These are phyloP conservation scores for Solanum chilense DNA, from an alignment of 257 asterid species.

Conservation along the genomic window DNA sequence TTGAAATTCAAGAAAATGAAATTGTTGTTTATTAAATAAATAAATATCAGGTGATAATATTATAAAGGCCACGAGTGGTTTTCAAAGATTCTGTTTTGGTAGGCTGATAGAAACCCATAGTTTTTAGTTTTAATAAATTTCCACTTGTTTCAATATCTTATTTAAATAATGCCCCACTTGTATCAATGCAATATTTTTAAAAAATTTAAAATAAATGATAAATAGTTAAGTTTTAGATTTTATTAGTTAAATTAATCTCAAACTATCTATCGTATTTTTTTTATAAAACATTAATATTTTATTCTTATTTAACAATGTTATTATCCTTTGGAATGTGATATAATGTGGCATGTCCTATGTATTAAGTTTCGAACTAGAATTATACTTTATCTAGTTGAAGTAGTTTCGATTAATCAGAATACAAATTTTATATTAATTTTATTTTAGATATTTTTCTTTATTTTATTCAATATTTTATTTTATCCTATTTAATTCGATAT, in stretches of 20 bases:
- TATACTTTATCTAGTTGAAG: background rate
- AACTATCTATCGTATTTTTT: too few species aligned
- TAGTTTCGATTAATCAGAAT: background rate
- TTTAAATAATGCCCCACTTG: background rate
- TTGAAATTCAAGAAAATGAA: background rate
- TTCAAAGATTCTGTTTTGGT: background rate
- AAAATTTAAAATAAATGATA: too few species aligned
- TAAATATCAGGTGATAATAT: background rate
- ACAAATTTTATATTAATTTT: background rate
- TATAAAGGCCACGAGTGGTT: background rate
- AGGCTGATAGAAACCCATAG: background rate
- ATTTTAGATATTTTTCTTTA: background rate
- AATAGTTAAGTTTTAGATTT: background rate
- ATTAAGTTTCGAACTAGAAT: too few species aligned
- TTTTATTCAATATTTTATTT: background rate
- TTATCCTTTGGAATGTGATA: background rate
- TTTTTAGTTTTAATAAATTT: background rate
- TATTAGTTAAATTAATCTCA: background rate
- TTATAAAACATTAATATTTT: too few species aligned
- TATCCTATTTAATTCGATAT: background rate
- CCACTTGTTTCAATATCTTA: background rate
- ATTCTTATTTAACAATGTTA: too few species aligned
- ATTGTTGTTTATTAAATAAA: background rate
- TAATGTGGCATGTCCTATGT: background rate
- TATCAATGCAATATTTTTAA: background rate